Percentiles rank a stretch among this genome's conserved stretches.
These are phyloP conservation scores for Neonectria hederae DNA, from an alignment of 2,329 filamentous ascomycete genomes.

Conservation along the genomic window DNA sequence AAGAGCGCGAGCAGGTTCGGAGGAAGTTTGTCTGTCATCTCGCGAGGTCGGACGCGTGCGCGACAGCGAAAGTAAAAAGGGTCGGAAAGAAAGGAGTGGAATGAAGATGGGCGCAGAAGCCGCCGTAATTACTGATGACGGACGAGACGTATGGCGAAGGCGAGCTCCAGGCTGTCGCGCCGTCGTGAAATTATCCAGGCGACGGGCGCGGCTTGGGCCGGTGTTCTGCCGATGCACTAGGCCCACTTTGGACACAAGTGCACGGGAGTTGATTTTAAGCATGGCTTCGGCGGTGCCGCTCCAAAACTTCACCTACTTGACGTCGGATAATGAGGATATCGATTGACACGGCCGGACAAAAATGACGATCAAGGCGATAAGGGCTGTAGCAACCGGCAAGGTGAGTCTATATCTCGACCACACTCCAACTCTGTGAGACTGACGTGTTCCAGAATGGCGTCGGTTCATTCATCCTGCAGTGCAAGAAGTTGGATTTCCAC, in stretches of 20 bases:
- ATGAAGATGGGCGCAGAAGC: conserved; percentile 24
- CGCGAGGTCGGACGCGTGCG: conserved; percentile 37
- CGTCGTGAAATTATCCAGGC: conserved; percentile 40
- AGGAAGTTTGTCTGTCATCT: conserved; percentile 96
- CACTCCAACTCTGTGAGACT: conserved; percentile 19
- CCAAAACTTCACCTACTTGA: conserved; percentile 32
- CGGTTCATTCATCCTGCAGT: conserved; percentile 96
- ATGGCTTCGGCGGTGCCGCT: conserved; percentile 26
- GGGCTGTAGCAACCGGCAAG: conserved; percentile 62
- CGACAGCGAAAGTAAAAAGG: conserved; percentile 11
- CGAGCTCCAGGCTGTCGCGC: conserved; percentile 34
- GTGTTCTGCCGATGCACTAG: conserved; percentile 41
- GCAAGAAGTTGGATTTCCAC: conserved; percentile 93
- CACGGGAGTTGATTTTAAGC: conserved; percentile 40
- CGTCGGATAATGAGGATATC: conserved; percentile 43
- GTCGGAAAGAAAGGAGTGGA: conserved; percentile 19
- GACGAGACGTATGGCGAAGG: conserved; percentile 19
- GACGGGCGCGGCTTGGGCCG: conserved; percentile 31
- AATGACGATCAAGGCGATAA: conserved; percentile 66
- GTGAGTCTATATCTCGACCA: conserved; percentile 49
- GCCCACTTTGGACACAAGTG: conserved; percentile 30
- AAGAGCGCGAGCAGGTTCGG: conserved; percentile 93
- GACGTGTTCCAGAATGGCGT: conserved; percentile 80
- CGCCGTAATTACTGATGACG: conserved; percentile 21
- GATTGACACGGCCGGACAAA: conserved; percentile 47